Base-by-base conservation (phyloP, 2,329 filamentous ascomycete species). In the Neonectria magnoliae region DNA sequence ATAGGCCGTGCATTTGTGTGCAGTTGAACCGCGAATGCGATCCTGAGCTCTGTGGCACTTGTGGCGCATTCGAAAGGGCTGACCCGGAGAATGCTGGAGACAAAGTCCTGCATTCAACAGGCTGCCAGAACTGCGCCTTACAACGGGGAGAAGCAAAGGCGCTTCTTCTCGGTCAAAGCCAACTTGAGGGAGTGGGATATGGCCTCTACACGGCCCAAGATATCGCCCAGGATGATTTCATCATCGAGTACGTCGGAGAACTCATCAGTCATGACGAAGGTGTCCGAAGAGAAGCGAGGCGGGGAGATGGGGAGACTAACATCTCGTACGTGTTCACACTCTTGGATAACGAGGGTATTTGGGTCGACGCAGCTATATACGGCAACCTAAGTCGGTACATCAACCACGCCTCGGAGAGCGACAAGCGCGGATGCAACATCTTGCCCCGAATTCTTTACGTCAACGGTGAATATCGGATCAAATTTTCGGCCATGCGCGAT, bases 371-470 rank as follows among this genome's bases (percentile, higher is more conserved):
- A 7, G 92, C 91, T 20, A 88, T 89, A 45, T 91, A 91, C 68
- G 93, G 93, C 54, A 96, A 95, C 76, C 89, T 94, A 68, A 90
- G 91, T 51, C 88, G 93, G 4, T 96, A 94, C 78, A 93, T 96
- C 76, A 96, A 97, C 77, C 92, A 95, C 71, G 90, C 91, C 14
- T 83, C 84, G 1, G 82, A 84, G 52, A 76, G 78, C 48, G 81
- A 84, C 65, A 81, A 81, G 65, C 72, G 81, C 68, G 75, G 91
- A 58, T 89, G 90, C 74, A 88, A 90, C 68, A 87, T 89, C 64
- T 85, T 82, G 16, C 87, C 91, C 2, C 86, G 87, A 62, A 90
- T 93, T 57, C 78, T 91, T 16, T 87, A 93, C 55, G 92, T 93
- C 62, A 93, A 93, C 71, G 90, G 90, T 25, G 90, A 92, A 66